These are phyloP conservation scores for Globisporangium nagaii DNA, from an alignment of 352 stramenopile genomes.

Conservation along the genomic window DNA sequence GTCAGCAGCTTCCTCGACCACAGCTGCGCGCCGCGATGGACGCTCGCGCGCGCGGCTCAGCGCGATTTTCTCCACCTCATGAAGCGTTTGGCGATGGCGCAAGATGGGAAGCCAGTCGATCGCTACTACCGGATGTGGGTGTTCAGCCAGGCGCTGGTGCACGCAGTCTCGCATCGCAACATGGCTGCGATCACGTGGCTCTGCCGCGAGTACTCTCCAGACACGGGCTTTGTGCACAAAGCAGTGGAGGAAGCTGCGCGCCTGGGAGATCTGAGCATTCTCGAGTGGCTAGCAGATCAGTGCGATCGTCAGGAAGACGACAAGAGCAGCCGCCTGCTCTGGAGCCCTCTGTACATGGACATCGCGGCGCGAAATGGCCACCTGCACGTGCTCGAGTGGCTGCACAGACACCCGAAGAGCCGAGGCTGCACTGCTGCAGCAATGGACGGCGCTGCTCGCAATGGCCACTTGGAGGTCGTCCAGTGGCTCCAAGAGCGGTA, in stretches of 20 bases:
- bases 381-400: not conserved
- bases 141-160: not conserved
- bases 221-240: not conserved
- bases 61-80: not conserved
- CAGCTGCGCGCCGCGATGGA: not conserved
- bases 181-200: not conserved
- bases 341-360: not conserved
- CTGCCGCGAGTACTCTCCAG: not conserved
- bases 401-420: not conserved
- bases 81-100: not conserved
- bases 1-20: not conserved
- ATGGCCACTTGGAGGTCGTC: not conserved
- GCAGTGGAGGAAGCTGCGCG: not conserved
- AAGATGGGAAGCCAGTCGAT: not conserved
- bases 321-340: not conserved
- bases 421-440: not conserved
- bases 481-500: too few relatives aligned
- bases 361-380: not conserved
- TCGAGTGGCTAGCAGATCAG: not conserved
- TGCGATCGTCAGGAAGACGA: not conserved
- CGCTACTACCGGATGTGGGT: not conserved
- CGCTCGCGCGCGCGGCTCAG: not conserved
- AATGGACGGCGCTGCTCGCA: not conserved
- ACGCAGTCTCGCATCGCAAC: not conserved
- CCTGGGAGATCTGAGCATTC: not conserved